Conservation (phyloP, 805 yeast genomes). For the Debaryomyces tyrocola region DNA sequence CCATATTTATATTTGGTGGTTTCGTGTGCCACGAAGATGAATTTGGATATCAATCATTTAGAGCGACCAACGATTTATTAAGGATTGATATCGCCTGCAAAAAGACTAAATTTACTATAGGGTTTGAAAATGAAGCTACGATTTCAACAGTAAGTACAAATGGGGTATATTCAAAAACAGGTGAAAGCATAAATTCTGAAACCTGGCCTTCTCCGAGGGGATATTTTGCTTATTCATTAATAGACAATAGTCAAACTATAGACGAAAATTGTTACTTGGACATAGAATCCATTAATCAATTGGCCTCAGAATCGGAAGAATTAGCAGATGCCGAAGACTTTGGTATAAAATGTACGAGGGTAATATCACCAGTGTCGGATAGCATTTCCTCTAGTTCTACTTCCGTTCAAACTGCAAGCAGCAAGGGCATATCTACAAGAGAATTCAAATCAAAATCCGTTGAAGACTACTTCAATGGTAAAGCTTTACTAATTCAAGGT, state of each 20-base stretch:
- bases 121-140: conserved; percentile 13
- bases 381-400: conserved; percentile 9
- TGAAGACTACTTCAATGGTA: conserved; percentile 23
- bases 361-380: neutral
- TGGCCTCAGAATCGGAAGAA: neutral
- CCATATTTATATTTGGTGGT: conserved; percentile 42
- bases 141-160: conserved; percentile 14
- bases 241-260: conserved; percentile 18
- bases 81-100: conserved; percentile 29
- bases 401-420: conserved; percentile 11
- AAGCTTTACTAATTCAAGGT: conserved; percentile 39
- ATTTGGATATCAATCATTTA: conserved; percentile 20
- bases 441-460: conserved; percentile 6
- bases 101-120: conserved; percentile 4
- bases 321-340: neutral
- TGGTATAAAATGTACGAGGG: neutral
- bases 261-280: conserved; percentile 20
- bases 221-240: conserved; percentile 33
- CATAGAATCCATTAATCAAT: conserved; percentile 1
- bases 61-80: conserved; percentile 34
- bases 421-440: neutral
- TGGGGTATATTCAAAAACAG: neutral
- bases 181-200: neutral
- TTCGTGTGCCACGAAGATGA: conserved; percentile 17
- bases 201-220: conserved; percentile 40